Evolutionary conservation across 768 basidiomycete genomes (phyloP), one percentile per base, ranked within the genome.

Genomic region (Calocera cornea): DNA sequence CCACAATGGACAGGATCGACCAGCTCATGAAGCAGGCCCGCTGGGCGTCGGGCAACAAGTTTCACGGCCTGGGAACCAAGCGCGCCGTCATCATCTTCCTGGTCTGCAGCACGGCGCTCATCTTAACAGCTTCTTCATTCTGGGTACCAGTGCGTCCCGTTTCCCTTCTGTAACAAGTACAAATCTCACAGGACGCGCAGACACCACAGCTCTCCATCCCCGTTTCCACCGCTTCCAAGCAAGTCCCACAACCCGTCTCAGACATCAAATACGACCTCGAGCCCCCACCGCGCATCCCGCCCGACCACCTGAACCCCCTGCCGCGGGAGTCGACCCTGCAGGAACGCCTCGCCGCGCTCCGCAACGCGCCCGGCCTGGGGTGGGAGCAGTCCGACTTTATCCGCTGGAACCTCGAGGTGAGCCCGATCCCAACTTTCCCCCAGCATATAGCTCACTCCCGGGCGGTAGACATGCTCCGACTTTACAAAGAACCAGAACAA

Each of bases 311-410:
- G 14, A 67, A 71, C 64, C 66, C 77, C 2, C 71, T 80, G 7
- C 77, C 79, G 0, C 66, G 76, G 2, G 65, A 72, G 2, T 76
- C 78, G 1, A 71, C 73, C 1, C 71, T 79, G 50, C 68, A 72
- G 36, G 73, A 76, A 40, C 72, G 79, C 3, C 69, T 80, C 31
- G 70, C 71, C 11, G 72, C 69, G 27, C 79, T 77, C 74, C 66
- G 71, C 41, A 70, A 73, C 44, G 73, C 78, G n/a, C 78, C 79
- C 22, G 70, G 70, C 3, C 22, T 67, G 7, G 71, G 76, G 12
- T 76, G 75, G 8, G 74, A 78, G 44, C 72, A 74, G 29, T 73
- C 74, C 7, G 72, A 72, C 14, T 79, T 78, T 70, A 73, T 73
- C 22, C 63, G 67, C 40, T 77, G 74, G 74, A 79, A 77, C 68